These are phyloP conservation scores for Nigrograna mackinnonii DNA, from an alignment of 2,329 filamentous ascomycete genomes.

Conservation along the genomic window DNA sequence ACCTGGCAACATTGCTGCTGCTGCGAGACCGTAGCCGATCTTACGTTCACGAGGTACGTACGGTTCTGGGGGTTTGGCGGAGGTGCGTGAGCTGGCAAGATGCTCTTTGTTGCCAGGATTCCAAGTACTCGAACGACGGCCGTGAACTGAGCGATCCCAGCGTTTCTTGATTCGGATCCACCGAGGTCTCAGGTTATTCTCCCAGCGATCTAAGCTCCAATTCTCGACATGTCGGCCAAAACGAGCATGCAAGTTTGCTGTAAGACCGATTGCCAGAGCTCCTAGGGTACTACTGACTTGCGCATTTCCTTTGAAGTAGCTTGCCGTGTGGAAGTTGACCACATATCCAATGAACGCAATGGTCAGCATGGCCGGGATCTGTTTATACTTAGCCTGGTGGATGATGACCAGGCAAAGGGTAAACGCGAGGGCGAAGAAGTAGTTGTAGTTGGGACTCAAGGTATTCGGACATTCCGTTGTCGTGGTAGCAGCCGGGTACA, in stretches of 20 bases:
- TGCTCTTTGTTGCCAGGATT: conserved; percentile 21
- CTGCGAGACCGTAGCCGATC: conserved; percentile 75
- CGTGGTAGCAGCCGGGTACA: conserved; percentile 51
- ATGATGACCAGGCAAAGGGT: conserved; percentile 75
- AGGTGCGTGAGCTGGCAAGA: conserved; percentile 19
- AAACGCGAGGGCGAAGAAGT: conserved; percentile 75
- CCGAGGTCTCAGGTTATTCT: conserved; percentile 50
- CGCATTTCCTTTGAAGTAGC: conserved; percentile 68
- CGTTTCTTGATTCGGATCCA: conserved; percentile 30
- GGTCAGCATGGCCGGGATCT: conserved; percentile 73
- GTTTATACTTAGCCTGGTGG: conserved; percentile 80
- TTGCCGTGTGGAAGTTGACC: conserved; percentile 73
- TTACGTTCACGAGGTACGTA: conserved; percentile 36
- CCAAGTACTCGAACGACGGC: conserved; percentile 7
- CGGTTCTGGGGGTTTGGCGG: not conserved
- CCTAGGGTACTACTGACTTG: conserved; percentile 80
- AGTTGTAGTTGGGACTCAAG: conserved; percentile 59
- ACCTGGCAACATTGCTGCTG: conserved; percentile 81
- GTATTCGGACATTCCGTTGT: conserved; percentile 47
- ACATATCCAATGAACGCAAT: conserved; percentile 76
- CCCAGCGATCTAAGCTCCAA: conserved; percentile 58
- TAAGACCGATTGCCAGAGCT: conserved; percentile 73
- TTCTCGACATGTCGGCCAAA: conserved; percentile 64
- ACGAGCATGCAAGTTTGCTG: conserved; percentile 79
- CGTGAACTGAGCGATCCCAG: conserved; percentile 23